Evolutionary conservation across 139 green algal species (phyloP).

Genomic region (Chlamydomonas eustigma): DNA sequence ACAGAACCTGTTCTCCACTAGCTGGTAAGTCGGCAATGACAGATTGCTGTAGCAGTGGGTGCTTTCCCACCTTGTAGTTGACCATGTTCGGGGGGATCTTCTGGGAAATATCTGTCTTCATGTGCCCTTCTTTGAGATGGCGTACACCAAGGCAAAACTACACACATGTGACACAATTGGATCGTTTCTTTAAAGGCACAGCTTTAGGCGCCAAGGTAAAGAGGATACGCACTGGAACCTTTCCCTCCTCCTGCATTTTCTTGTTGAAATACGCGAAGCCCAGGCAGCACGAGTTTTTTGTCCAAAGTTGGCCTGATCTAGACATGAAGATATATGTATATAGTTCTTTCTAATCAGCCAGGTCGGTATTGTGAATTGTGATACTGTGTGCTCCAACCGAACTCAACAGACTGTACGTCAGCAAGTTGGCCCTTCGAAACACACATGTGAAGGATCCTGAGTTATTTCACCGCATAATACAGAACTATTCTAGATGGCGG

Average conservation of each 20-base stretch:
- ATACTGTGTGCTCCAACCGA: not conserved
- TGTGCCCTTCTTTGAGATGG: not conserved
- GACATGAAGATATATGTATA: too few relatives aligned
- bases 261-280: slow-evolving; percentile 8
- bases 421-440: not conserved
- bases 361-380: not conserved
- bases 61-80: not conserved
- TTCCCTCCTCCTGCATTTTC: not conserved
- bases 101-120: not conserved
- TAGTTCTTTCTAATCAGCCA: not conserved
- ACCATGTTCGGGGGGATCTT: not conserved
- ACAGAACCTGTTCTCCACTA: not conserved
- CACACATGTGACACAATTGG: not conserved
- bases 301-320: too few relatives aligned
- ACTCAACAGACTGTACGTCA: not conserved
- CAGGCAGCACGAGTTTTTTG: slow-evolving; percentile 9
- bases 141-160: slow-evolving; percentile 4
- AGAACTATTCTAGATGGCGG: not conserved
- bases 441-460: not conserved
- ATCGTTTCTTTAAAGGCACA: not conserved
- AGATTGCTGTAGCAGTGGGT: too few relatives aligned
- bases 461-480: too few relatives aligned
- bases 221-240: not conserved
- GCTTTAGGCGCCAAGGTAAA: not conserved
- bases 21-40: too few relatives aligned